Base-by-base conservation (phyloP, 805 yeast genomes). In the Kuraishia borneana region DNA sequence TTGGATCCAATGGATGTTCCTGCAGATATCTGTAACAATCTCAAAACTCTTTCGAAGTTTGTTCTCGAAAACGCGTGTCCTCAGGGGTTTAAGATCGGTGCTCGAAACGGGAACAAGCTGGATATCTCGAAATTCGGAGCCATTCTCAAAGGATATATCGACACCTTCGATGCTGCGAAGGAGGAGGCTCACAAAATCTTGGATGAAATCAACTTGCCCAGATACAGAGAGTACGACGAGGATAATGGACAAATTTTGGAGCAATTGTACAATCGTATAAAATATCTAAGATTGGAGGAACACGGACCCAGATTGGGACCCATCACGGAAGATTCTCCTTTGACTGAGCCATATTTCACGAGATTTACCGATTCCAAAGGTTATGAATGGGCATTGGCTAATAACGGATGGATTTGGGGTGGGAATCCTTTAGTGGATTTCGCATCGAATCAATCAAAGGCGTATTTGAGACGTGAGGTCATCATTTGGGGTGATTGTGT, bases 381-480 rank as follows among this genome's bases (percentile, higher is more conserved):
- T 3, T 63, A 68, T 26, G 60, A 66, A 1, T 78, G 76, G 60
- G 78, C 83, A 6, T 61, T 89, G 39, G 97, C 95, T 3, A 92
- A 92, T 51, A 89, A 92, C 49, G 98, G 98, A 31, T 89, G 97
- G 96, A 85, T 92, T 37, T 89, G 98, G 98, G 88, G 84, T 35
- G 96, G 95, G 8, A 78, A 89, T 44, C 96, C 97, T 2, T 58
- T 88, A 37, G 80, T 84, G 3, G 97, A 89, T 58, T 89, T 89
- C 68, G 98, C 97, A 0, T 81, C 95, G 0, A 55, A 67, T 20
- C 46, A 76, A 36, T 75, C 94, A 4, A 80, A 73, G 48, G 88
- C 94, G 3, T 89, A 92, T 50, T 58, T 89, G 33, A 68, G 94
- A 35, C 72, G 98, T 51, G 96, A 89, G 54, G 95, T 89, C 9